Conservation (phyloP, 2,329 filamentous ascomycete genomes). For the Xylaria sp. region DNA sequence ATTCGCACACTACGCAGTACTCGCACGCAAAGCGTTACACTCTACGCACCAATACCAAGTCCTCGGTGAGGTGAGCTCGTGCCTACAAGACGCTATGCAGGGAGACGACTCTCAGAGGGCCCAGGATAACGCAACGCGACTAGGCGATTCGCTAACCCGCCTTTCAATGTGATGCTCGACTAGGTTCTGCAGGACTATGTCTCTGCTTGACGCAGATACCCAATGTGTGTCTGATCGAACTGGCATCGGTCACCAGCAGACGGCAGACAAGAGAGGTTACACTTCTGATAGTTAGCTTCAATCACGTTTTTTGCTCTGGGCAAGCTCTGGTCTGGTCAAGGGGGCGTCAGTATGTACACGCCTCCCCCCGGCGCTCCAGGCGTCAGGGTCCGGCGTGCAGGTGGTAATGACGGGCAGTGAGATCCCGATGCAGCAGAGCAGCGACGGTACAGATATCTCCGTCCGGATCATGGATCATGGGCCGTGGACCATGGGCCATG, state of each 20-base stretch:
- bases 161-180: slow-evolving; percentile 4
- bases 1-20: too few relatives aligned
- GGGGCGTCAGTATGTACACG: not conserved
- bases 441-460: slow-evolving; percentile 31
- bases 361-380: not conserved
- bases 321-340: not conserved
- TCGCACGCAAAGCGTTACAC: not conserved
- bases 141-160: slow-evolving; percentile 3
- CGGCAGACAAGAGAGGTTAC: not conserved
- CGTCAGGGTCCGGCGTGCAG: slow-evolving; percentile 6
- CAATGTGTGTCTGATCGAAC: slow-evolving; percentile 4
- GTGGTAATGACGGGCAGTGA: slow-evolving; percentile 6
- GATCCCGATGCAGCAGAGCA: slow-evolving; percentile 21
- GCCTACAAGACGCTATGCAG: slow-evolving; percentile 7
- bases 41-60: slow-evolving; percentile 3
- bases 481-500: slow-evolving; percentile 2
- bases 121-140: slow-evolving; percentile 15
- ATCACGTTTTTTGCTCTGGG: not conserved
- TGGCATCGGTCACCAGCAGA: not conserved
- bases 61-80: slow-evolving; percentile 2
- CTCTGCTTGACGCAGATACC: slow-evolving; percentile 6
- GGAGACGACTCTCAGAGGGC: not conserved
- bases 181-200: slow-evolving; percentile 3
- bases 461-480: slow-evolving; percentile 17
- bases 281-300: not conserved